Evolutionary conservation across 1,284 basidiomycete genomes (phyloP), one percentile per base, ranked within the genome.

Genomic region (Marasmius sp.): DNA sequence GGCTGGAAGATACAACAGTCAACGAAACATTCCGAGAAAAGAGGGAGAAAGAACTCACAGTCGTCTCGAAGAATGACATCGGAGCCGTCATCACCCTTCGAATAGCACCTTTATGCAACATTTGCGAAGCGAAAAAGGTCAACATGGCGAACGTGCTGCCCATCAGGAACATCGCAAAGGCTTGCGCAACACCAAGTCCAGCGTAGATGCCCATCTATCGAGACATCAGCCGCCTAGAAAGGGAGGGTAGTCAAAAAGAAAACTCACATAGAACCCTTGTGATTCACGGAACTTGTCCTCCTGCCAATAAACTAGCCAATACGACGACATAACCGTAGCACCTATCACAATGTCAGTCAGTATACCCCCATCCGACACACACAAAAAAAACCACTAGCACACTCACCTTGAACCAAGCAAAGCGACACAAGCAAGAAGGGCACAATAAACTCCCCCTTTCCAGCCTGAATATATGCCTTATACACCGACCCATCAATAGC

Each of bases 61-160:
- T 95, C 0, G 93, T 94, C 71, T 96, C 94, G 70, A 94, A 95
- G 80, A 94, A 95, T 5, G 85, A 85, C 87, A 94, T 94, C 0
- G 93, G 93, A 0, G 91, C 89, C 66, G 86, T 81, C 77, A 87
- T 83, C 47, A 93, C 81, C 36, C 87, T 81, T 6, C 77, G 73
- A 61, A 92, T 86, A 1, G 90, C 86, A 49, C 72, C 71, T 60
- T 68, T 71, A 64, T 76, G 74, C 41, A 81, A 68, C 4, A 66
- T 66, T 64, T 76, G 74, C 1, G 72, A 75, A 0, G 92, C 89
- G 70, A 87, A 88, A 71, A 87, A 94, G 18, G 86, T 83, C 57
- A 89, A 70, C 52, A 84, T 61, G 0, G 84, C 82, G 66, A 88
- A 85, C 48, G 75, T 72, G 20, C 75, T 70, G 18, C 87, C 87